These are phyloP conservation scores for Sporodiniella umbellata DNA, from an alignment of 371 early-diverging fungal species.

Conservation along the genomic window DNA sequence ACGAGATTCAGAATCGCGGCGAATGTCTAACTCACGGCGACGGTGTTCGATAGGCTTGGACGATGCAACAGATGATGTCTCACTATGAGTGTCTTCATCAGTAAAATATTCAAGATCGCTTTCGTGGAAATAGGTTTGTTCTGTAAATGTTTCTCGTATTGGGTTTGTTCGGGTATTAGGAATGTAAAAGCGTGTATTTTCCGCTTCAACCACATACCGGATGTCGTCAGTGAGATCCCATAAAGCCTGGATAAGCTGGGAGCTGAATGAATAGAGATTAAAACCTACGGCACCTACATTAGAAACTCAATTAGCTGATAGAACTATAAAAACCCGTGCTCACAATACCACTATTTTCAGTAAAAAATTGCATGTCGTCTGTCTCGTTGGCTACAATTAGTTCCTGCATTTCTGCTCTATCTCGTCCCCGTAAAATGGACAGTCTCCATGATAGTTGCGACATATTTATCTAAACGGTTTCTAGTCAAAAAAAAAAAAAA, in stretches of 20 bases:
- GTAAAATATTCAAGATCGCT: no score
- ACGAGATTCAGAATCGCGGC: no score
- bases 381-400: constrained; percentile 26
- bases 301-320: neutral
- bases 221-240: constrained; percentile 32
- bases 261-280: constrained; percentile 39
- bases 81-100: no score
- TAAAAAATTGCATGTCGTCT: constrained; percentile 13
- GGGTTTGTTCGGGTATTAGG: neutral
- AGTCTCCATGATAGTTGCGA: constrained; percentile 33
- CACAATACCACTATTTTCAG: constrained; percentile 4
- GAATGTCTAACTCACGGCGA: no score
- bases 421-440: constrained; percentile 22
- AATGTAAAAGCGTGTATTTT: neutral
- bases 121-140: no score
- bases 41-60: no score
- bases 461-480: constrained; percentile 22
- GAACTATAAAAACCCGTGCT: neutral
- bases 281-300: constrained; percentile 24
- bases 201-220: constrained; percentile 21
- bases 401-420: constrained; percentile 21
- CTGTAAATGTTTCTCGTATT: no score
- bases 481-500: no score
- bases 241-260: constrained; percentile 20
- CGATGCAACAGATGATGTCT: no score